These are phyloP conservation scores for Piedraia hortae DNA, from an alignment of 2,329 filamentous ascomycete genomes.

Conservation along the genomic window DNA sequence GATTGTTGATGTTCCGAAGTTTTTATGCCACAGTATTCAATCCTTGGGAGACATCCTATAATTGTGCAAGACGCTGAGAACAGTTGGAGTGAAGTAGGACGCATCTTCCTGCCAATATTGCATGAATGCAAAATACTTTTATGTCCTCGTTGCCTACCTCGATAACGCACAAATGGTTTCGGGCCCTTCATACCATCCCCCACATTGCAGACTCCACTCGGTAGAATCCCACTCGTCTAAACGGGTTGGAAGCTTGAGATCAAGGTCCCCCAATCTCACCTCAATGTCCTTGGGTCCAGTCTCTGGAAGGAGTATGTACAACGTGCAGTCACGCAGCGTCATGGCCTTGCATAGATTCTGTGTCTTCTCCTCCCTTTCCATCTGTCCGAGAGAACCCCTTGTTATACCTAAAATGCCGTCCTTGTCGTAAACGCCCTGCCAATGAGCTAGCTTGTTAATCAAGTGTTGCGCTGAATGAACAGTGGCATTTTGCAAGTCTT, in stretches of 20 bases:
- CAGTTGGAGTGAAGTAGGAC: too few species aligned
- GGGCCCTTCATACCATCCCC: slow-evolving; percentile 19
- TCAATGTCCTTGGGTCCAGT: slow-evolving; percentile 12
- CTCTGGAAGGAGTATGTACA: slow-evolving; percentile 18
- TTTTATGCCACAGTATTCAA: too few species aligned
- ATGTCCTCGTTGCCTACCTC: too few species aligned
- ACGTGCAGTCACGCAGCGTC: slow-evolving; percentile 21
- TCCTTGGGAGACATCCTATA: too few species aligned
- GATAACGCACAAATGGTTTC: too few species aligned
- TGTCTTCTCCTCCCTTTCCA: slow-evolving; percentile 2
- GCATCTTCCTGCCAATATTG: too few species aligned
- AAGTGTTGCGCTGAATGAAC: slow-evolving; percentile 11
- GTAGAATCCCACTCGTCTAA: slow-evolving; percentile 15
- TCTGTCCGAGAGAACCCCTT: slow-evolving; percentile 1
- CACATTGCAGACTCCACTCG: slow-evolving; percentile 14
- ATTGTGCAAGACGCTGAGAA: too few species aligned
- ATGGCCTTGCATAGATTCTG: slow-evolving; percentile 15
- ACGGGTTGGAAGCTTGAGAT: slow-evolving; percentile 19
- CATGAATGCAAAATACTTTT: too few species aligned
- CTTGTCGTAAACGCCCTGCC: slow-evolving; percentile 15
- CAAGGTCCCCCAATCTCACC: slow-evolving; percentile 19
- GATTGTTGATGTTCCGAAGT: too few species aligned
- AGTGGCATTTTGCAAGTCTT: slow-evolving; percentile 7
- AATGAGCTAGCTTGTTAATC: slow-evolving; percentile 12
- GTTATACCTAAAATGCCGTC: slow-evolving; percentile 9